Evolutionary conservation across 2,329 filamentous ascomycete genomes (phyloP), one percentile per base, ranked within the genome.

Genomic region (Beauveria scarabaeidicola): DNA sequence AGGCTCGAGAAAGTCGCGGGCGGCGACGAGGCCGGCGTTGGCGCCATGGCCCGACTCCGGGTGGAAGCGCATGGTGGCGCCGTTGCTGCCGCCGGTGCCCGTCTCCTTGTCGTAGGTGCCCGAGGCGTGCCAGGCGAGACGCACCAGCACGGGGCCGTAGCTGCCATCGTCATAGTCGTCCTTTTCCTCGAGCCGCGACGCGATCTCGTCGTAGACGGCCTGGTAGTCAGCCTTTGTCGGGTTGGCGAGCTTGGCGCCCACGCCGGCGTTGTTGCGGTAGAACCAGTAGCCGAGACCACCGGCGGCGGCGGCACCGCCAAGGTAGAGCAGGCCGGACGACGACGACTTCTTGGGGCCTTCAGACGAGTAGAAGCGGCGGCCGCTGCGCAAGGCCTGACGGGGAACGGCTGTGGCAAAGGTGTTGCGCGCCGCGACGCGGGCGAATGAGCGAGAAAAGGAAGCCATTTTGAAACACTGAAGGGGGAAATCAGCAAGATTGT

Each of bases 111-210:
- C 93, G 70, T 88, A 97, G 68, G 93, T 99, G 67, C 93, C 93
- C 67, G 87, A 91, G 65, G 88, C 86, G 78, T 97, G 94, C 93
- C 94, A 97, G 63, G 91, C 93, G 66, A 97, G 83, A 69, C 93
- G 86, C 64, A 97, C 77, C 60, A 97, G 80, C 62, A 97, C 91
- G 29, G 93, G 94, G 60, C 91, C 93, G 72, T 95, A 97, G 78
- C 89, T 94, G 67, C 94, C 93, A 74, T 99, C 93, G 70, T 97
- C 93, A 73, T 97, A 97, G 66, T 97, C 88, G 67, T 94, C 90
- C 72, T 96, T 86, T 77, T 97, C 90, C 74, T 94, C 87, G 59
- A 97, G 79, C 62, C 81, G 81, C 70, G 80, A 76, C 59, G 93
- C 92, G 67, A 97, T 86, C 70, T 87, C 87, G 73, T 97, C 84